Conservation (phyloP, 139 green algal genomes). For the Auxenochlorella pyrenoidosa region DNA sequence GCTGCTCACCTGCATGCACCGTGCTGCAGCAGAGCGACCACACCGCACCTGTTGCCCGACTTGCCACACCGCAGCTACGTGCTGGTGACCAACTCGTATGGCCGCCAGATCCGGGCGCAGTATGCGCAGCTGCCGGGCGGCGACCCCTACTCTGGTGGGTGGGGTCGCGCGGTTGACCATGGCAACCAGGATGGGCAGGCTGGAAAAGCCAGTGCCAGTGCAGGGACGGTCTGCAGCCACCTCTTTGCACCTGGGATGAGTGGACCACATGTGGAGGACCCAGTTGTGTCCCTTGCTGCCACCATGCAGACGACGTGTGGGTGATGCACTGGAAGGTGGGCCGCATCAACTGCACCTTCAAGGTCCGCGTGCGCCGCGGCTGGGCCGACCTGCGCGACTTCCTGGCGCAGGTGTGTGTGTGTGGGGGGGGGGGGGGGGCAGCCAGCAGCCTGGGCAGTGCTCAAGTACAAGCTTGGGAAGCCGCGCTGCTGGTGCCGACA, state of each 20-base stretch:
- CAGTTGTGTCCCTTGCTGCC: not conserved
- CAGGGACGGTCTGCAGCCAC: not conserved
- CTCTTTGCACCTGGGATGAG: not conserved
- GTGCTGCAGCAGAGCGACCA: too few species aligned
- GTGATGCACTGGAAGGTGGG: slow-evolving; percentile 48
- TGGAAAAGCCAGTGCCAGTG: too few species aligned
- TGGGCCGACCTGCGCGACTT: slow-evolving; percentile 43
- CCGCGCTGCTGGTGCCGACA: too few species aligned
- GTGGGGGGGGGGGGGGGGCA: not conserved
- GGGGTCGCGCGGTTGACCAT: too few species aligned
- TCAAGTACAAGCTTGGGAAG: too few species aligned
- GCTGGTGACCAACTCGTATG: slow-evolving; percentile 31
- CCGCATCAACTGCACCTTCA: slow-evolving; percentile 44
- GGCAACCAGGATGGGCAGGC: not conserved
- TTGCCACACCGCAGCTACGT: not conserved
- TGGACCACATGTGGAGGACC: not conserved
- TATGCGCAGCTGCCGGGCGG: slow-evolving; percentile 37
- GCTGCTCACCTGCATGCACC: too few species aligned
- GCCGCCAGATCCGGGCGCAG: slow-evolving; percentile 28
- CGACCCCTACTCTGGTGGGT: slow-evolving; percentile 26
- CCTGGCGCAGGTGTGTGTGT: slow-evolving; percentile 21
- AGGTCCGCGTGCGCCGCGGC: slow-evolving; percentile 45
- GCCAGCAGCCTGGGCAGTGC: too few species aligned
- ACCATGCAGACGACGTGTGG: slow-evolving; percentile 12
- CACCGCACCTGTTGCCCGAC: too few species aligned